phyloP scores from a whole-genome alignment of 495 filamentous ascomycete genomes.

The Terfezia boudieri region DNA sequence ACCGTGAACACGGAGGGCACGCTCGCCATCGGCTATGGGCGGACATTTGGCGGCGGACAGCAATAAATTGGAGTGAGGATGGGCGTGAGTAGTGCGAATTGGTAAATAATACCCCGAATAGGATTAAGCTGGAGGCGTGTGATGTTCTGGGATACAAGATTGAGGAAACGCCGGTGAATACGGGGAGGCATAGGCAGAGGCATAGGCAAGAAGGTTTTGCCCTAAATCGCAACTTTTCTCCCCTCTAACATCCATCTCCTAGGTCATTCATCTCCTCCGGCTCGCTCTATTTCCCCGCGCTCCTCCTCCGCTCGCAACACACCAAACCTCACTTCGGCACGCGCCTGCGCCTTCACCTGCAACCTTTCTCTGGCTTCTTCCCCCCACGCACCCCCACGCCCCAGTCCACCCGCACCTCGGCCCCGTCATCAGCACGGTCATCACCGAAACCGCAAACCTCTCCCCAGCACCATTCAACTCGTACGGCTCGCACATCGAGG shows the following conservation, averaged over 20 bases:
- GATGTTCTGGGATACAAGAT: too few species aligned
- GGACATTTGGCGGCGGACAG: not conserved
- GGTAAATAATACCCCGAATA: too few species aligned
- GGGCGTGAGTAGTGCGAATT: too few species aligned
- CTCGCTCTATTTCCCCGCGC: constrained; percentile 47
- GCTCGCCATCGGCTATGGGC: not conserved
- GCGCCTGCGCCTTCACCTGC: too few species aligned
- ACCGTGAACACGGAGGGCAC: not conserved
- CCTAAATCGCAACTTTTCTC: too few species aligned
- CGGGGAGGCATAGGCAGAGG: too few species aligned
- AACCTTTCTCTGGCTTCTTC: too few species aligned
- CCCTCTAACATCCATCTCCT: too few species aligned
- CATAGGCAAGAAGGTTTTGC: constrained; percentile 38
- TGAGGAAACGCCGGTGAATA: too few species aligned
- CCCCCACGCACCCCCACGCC: too few species aligned
- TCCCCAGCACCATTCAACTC: constrained; percentile 36
- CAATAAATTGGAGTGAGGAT: not conserved
- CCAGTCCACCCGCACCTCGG: constrained; percentile 17
- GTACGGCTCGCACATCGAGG: constrained; percentile 66
- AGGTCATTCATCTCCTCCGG: constrained; percentile 49
- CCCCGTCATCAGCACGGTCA: constrained; percentile 55
- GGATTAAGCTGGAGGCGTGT: too few species aligned
- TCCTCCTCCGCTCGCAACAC: constrained; percentile 34
- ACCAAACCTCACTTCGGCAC: constrained; percentile 66
- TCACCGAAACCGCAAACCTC: constrained; percentile 55